phyloP scores from a whole-genome alignment of 345 rosid genomes.

The Eucalyptus urophylla region DNA sequence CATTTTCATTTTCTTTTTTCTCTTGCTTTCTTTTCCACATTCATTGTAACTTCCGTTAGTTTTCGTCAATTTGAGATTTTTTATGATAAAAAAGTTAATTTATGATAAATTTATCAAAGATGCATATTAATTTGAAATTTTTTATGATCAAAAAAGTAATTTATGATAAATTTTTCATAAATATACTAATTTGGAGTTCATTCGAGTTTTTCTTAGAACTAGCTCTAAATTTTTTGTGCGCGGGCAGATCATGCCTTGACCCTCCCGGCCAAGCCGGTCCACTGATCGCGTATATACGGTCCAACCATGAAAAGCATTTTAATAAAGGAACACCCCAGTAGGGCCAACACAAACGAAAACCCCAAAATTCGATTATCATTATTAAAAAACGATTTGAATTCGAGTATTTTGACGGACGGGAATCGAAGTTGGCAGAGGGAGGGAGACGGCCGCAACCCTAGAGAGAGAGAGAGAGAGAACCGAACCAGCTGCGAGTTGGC shows the following conservation, averaged over 20 bases:
- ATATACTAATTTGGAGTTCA: no score
- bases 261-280: background rate
- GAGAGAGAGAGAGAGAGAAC: background rate
- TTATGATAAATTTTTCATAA: no score
- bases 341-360: background rate
- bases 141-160: no score
- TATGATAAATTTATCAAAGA: no score
- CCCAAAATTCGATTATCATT: background rate
- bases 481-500: background rate
- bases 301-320: no score
- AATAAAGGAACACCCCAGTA: background rate
- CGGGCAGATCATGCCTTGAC: background rate
- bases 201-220: no score
- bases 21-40: no score
- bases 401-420: background rate
- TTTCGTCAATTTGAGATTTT: no score
- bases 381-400: background rate
- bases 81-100: no score
- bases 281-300: background rate
- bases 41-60: no score
- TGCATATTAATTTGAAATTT: no score
- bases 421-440: background rate
- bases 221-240: background rate
- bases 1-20: no score
- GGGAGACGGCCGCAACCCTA: background rate